Base-by-base conservation (phyloP, 345 rosid genomes). In the Eucalyptus fibrosa region DNA sequence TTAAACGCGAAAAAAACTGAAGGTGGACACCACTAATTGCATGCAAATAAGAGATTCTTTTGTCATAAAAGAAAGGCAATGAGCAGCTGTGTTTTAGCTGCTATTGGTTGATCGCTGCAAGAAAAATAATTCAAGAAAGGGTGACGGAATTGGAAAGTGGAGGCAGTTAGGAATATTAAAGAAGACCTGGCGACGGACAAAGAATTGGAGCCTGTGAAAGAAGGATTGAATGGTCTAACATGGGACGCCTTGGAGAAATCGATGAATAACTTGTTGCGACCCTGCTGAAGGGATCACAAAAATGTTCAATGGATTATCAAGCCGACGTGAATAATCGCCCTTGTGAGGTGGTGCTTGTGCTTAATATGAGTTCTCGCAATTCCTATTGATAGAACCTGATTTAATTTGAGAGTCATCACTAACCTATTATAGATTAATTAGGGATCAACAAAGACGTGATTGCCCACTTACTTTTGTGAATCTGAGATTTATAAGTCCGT, bases 381-480 rank as follows among this genome's bases (percentile, higher is more conserved):
- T 56, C 30, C 12, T 56, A 0, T 56, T 23, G 62, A 56, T 56
- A 5, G 3, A 9, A 23, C 28, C 10, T 56, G 6, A 23, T 56
- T 56, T 56, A 21, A 56, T 24, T 56, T 56, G 12, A 12, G 12
- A 56, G 12, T 24, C 11, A 9, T 24, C 60, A 56, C 28, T 56
- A 21, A 56, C 60, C 62, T 56, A 56, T 21, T 56, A 23, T 23
- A 24, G 12, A 0, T 56, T 24, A 12, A 12, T 23, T 56, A 56
- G 6, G 28, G 28, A 56, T 21, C 60, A 56, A 56, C 0, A 56
- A 56, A 56, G 28, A 56, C 1, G 6, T 0, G 3, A 9, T 0
- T 56, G 28, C 28, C 28, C 3, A 6, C 30, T 56, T 56, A 23
- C 60, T 56, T 56, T 24, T 23, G 62, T 5, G 3, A 56, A 9